Evolutionary conservation across 305 asterid species (phyloP).

Genomic region (Andrographis paniculata): DNA sequence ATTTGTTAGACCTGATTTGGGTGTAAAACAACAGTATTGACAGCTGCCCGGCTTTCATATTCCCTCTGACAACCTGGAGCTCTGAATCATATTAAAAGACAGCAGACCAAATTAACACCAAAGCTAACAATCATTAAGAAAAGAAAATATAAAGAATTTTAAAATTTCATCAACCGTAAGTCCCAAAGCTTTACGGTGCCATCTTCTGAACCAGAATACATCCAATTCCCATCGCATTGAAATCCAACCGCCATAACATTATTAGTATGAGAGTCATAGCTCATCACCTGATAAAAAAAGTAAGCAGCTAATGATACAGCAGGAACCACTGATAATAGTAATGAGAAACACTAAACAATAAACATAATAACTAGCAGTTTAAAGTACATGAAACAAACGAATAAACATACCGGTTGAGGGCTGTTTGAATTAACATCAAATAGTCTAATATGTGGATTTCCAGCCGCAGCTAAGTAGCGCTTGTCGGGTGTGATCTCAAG

Average conservation of each 20-base stretch:
- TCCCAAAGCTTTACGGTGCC: constrained; percentile 99
- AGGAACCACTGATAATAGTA: not conserved
- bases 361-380: not conserved
- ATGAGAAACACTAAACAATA: constrained; percentile 3
- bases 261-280: constrained; percentile 92
- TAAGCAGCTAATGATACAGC: constrained; percentile 5
- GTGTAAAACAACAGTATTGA: constrained; percentile 92
- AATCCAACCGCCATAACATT: constrained; percentile 98
- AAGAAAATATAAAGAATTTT: not conserved
- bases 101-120: constrained; percentile 12
- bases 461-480: constrained; percentile 85
- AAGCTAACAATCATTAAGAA: not conserved
- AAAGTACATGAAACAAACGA: not conserved
- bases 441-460: constrained; percentile 93
- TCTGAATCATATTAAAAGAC: constrained; percentile 34
- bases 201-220: constrained; percentile 99
- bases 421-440: constrained; percentile 80
- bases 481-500: constrained; percentile 94
- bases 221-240: constrained; percentile 95
- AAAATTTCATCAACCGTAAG: constrained; percentile 40
- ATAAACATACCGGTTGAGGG: constrained; percentile 66
- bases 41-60: constrained; percentile 97
- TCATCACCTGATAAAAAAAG: constrained; percentile 53
- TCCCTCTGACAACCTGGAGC: constrained; percentile 99
- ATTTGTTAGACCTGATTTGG: constrained; percentile 72